These are phyloP conservation scores for Alternaria conjuncta DNA, from an alignment of 2,329 filamentous ascomycete genomes.

Conservation along the genomic window DNA sequence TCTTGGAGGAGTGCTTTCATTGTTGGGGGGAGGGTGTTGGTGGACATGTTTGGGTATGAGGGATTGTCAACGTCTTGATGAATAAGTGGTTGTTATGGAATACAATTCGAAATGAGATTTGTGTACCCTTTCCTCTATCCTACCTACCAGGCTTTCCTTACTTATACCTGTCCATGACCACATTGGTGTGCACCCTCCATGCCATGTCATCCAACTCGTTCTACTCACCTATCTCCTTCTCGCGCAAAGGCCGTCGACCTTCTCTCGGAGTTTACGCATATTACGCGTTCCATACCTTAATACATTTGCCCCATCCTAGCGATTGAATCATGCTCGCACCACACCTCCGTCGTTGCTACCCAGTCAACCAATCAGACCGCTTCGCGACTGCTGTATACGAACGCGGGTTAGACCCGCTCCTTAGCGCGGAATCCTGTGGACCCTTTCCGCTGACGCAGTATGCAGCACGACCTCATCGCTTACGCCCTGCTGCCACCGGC, in stretches of 20 bases:
- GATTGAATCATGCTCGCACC: not conserved
- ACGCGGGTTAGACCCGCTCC: not conserved
- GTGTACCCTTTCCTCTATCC: not conserved
- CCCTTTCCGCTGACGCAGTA: not conserved
- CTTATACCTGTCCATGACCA: not conserved
- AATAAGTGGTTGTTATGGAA: no score
- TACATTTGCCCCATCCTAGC: not conserved
- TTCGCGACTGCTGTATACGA: slow-evolving; percentile 4
- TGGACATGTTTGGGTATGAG: not conserved
- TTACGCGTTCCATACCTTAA: not conserved
- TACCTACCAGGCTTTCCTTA: not conserved
- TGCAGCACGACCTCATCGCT: not conserved
- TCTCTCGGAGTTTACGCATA: not conserved
- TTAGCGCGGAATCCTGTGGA: not conserved
- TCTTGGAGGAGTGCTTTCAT: slow-evolving; percentile 42
- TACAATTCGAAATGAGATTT: not conserved
- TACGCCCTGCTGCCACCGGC: not conserved
- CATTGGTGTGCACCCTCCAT: not conserved
- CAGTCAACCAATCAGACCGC: slow-evolving; percentile 2
- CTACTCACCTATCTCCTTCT: not conserved
- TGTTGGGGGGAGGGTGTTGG: slow-evolving; percentile 5
- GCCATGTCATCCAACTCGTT: not conserved
- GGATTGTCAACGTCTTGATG: not conserved
- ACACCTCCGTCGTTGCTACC: not conserved
- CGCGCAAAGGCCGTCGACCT: not conserved